Evolutionary conservation across 306 rosid genomes (phyloP).

Genomic region (Cyclanthera cordifolia): DNA sequence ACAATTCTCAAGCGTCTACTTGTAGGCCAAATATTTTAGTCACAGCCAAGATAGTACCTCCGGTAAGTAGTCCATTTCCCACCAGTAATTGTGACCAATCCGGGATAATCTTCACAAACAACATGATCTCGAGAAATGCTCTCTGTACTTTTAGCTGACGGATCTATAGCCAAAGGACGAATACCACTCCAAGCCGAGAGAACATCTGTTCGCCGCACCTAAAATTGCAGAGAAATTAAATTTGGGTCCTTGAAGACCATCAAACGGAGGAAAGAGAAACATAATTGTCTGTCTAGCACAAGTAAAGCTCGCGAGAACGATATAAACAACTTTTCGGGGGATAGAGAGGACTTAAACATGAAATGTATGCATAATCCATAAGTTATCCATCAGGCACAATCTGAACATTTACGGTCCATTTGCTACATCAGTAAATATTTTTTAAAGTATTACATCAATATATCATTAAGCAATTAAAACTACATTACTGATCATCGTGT

Average conservation of each 20-base stretch:
- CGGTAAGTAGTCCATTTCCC: slow-evolving; percentile 99
- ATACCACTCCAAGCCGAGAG: slow-evolving; percentile 99
- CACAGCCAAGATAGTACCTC: slow-evolving; percentile 39
- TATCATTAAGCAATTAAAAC: background rate
- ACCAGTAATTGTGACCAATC: slow-evolving; percentile 93
- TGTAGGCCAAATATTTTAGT: slow-evolving; percentile 11
- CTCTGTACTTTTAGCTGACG: slow-evolving; percentile 79
- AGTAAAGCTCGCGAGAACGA: background rate
- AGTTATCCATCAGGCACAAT: background rate
- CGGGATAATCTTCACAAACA: slow-evolving; percentile 96
- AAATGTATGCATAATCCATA: background rate
- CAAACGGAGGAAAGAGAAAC: background rate
- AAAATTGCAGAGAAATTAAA: slow-evolving; percentile 17
- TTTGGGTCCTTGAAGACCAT: slow-evolving; percentile 20
- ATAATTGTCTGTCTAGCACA: background rate
- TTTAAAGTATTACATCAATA: too few relatives aligned
- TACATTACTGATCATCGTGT: background rate
- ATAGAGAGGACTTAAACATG: background rate
- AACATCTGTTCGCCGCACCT: slow-evolving; percentile 91
- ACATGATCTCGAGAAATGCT: slow-evolving; percentile 95
- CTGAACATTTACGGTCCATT: background rate
- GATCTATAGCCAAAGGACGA: slow-evolving; percentile 88
- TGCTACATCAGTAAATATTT: too few relatives aligned
- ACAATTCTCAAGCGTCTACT: slow-evolving; percentile 16
- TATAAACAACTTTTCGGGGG: background rate